Evolutionary conservation across 73 alveolate species (phyloP).

Genomic region (Paramecium pentaurelia): DNA sequence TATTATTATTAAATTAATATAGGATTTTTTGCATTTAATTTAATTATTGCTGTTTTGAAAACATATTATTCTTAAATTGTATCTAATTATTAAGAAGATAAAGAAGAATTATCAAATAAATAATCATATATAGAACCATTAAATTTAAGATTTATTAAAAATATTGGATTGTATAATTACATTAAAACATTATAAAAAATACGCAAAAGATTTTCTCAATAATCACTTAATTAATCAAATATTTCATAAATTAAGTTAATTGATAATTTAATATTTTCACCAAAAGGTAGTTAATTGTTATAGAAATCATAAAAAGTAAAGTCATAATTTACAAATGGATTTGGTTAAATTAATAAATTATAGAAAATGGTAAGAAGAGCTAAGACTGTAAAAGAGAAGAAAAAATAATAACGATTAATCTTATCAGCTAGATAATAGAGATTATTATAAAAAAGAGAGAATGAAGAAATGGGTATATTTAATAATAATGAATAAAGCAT

Average conservation of each 20-base stretch:
- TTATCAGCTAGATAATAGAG: constrained; percentile 14
- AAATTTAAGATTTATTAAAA: not conserved
- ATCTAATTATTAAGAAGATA: not conserved
- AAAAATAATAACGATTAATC: not conserved
- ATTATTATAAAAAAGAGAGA: not conserved
- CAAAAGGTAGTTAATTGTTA: not conserved
- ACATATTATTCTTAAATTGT: constrained; percentile 36
- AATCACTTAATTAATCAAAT: not conserved
- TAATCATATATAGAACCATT: not conserved
- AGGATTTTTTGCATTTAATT: constrained; percentile 36
- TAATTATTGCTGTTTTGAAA: constrained; percentile 39
- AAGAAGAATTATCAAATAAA: not conserved
- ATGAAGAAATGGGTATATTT: not conserved
- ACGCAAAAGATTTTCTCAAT: not conserved
- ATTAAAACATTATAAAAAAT: constrained; percentile 16
- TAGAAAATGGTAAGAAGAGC: constrained; percentile 23
- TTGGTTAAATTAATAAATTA: constrained; percentile 1
- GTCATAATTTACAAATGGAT: not conserved
- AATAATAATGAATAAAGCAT: not conserved
- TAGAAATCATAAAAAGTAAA: not conserved
- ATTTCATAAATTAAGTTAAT: not conserved
- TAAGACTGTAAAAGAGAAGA: not conserved
- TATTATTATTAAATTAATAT: not conserved
- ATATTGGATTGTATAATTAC: not conserved
- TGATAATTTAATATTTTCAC: not conserved